These are phyloP conservation scores for Chrysopogon serrulatus DNA, from an alignment of 176 grass and related monocot species.

Conservation along the genomic window DNA sequence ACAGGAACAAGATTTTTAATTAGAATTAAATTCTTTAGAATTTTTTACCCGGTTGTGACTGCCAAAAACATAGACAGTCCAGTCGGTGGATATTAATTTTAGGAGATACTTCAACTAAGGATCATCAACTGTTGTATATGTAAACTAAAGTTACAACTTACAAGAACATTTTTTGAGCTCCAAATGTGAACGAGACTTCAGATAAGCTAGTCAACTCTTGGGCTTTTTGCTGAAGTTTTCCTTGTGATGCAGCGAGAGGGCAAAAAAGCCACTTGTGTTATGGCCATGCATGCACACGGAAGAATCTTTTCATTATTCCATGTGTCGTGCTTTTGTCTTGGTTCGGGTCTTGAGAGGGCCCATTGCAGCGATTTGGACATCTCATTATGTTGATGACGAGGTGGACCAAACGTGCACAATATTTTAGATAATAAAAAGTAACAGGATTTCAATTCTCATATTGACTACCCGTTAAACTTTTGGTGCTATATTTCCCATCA, in stretches of 20 bases:
- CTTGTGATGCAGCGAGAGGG: neutral
- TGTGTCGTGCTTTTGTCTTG: neutral
- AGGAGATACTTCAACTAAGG: neutral
- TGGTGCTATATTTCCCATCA: neutral
- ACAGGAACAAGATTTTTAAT: neutral
- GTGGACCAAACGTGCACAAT: neutral
- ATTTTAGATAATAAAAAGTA: neutral
- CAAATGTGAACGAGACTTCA: neutral
- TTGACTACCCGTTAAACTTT: constrained; percentile 28
- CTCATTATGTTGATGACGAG: neutral
- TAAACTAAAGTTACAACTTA: neutral
- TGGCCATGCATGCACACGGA: neutral
- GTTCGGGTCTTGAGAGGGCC: neutral
- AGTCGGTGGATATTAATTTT: neutral
- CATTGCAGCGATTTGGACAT: neutral
- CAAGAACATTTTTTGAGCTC: neutral
- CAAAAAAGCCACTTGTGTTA: neutral
- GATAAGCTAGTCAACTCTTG: constrained; percentile 12
- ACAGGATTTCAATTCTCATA: neutral
- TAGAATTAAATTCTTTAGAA: too few species aligned
- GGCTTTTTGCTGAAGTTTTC: neutral
- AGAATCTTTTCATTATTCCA: constrained; percentile 1
- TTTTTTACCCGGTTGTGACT: neutral
- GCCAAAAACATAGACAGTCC: neutral
- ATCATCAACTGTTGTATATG: neutral